Percentiles rank a stretch among this genome's conserved stretches.
These are phyloP conservation scores for Boletus sp. DNA, from an alignment of 768 basidiomycete genomes.

Conservation along the genomic window DNA sequence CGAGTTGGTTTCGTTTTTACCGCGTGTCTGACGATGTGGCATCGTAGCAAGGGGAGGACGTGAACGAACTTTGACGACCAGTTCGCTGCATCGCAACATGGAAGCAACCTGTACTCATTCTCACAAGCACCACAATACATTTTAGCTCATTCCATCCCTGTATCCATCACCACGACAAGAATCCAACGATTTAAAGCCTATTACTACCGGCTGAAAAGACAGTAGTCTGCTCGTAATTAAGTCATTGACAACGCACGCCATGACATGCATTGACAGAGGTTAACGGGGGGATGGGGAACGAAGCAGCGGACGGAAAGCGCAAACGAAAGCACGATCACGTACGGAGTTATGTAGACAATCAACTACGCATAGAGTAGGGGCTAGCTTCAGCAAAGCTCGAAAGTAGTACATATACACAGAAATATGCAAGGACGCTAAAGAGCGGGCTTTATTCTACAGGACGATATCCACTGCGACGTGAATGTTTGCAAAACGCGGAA, in stretches of 20 bases:
- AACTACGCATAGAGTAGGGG: conserved; percentile 24
- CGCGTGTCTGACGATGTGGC: background rate
- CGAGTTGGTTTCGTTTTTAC: too few species aligned
- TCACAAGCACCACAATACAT: background rate
- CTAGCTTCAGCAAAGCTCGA: background rate
- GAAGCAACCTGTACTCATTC: background rate
- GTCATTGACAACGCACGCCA: background rate
- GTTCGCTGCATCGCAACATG: background rate
- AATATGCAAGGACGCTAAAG: conserved; percentile 17
- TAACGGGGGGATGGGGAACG: background rate
- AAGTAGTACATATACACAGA: conserved; percentile 31
- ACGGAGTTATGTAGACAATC: conserved; percentile 10
- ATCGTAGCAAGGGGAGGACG: background rate
- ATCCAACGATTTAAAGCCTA: background rate
- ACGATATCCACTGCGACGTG: conserved; percentile 14
- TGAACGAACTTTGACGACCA: background rate
- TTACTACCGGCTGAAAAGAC: background rate
- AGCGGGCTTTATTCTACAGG: conserved; percentile 25
- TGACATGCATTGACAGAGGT: background rate
- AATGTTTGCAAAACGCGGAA: conserved; percentile 2
- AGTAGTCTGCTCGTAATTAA: background rate
- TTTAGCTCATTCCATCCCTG: background rate
- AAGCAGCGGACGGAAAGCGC: conserved; percentile 8
- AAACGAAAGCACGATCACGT: conserved; percentile 9
- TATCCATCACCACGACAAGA: background rate